These are phyloP conservation scores for Amanita fuliginea DNA, from an alignment of 768 basidiomycete species.

Conservation along the genomic window DNA sequence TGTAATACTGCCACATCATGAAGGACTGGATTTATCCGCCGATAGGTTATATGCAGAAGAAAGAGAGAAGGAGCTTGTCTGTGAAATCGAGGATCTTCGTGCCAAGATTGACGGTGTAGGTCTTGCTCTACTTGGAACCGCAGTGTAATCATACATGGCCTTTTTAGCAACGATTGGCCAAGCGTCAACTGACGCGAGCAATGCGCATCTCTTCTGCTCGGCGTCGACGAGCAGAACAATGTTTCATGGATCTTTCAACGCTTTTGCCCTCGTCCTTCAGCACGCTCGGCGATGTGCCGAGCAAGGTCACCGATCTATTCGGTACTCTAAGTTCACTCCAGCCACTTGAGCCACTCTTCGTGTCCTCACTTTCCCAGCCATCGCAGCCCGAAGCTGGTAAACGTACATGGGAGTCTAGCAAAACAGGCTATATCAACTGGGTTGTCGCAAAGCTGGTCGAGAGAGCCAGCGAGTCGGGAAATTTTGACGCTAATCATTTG, in stretches of 20 bases:
- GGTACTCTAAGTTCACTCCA: conserved; percentile 38
- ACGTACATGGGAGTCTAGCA: conserved; percentile 67
- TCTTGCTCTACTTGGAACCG: conserved; percentile 10
- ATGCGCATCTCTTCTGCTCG: conserved; percentile 35
- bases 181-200: conserved; percentile 43
- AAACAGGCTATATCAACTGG: conserved; percentile 72
- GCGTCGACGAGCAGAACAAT: conserved; percentile 33
- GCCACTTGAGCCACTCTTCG: conserved; percentile 24
- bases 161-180: conserved; percentile 57
- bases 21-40: conserved; percentile 52
- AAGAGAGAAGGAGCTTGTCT: conserved; percentile 47
- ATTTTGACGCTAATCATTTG: conserved; percentile 7
- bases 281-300: conserved; percentile 27
- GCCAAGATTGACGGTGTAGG: conserved; percentile 60
- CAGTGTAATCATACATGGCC: background rate
- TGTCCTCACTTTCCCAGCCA: conserved; percentile 26
- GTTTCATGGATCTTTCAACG: conserved; percentile 29
- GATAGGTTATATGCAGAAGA: conserved; percentile 47
- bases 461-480: conserved; percentile 13
- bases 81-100: conserved; percentile 59
- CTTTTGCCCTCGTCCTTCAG: conserved; percentile 22
- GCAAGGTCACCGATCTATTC: conserved; percentile 33
- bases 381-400: conserved; percentile 57
- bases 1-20: conserved; percentile 69
- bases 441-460: conserved; percentile 45